Evolutionary conservation across 371 early-diverging fungal genomes (phyloP).

Genomic region (Mortierella polycephala): DNA sequence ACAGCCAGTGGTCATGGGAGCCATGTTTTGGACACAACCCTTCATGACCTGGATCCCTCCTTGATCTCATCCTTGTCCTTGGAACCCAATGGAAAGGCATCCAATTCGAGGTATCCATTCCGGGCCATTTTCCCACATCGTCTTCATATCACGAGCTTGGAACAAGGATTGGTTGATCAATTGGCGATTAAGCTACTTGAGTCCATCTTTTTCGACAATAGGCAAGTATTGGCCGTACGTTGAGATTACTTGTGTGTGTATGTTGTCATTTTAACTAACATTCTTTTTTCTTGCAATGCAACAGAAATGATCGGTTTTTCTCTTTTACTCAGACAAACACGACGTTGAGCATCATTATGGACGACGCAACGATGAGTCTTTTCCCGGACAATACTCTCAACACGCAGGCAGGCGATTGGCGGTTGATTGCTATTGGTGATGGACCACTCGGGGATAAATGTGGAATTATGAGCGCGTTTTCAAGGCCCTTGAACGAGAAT

Average conservation of each 20-base stretch:
- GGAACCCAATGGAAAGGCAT: constrained; percentile 12
- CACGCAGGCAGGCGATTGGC: constrained; percentile 50
- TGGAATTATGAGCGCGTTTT: constrained; percentile 41
- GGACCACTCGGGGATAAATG: constrained; percentile 51
- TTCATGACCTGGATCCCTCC: constrained; percentile 23
- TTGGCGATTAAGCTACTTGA: constrained; percentile 34
- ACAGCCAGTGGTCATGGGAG: constrained; percentile 29
- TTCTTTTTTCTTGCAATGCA: not conserved
- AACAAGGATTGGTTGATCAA: constrained; percentile 32
- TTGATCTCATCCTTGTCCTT: constrained; percentile 29
- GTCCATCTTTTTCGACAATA: constrained; percentile 47
- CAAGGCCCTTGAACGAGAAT: constrained; percentile 33
- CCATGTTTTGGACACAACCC: constrained; percentile 22
- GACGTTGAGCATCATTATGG: constrained; percentile 48
- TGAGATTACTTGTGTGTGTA: not conserved
- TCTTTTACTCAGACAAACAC: constrained; percentile 51
- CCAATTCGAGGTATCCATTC: constrained; percentile 18
- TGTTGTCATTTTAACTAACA: too few species aligned
- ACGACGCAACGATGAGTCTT: constrained; percentile 36
- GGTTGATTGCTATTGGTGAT: constrained; percentile 49
- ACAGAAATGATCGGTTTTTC: constrained; percentile 43
- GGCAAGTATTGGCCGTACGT: constrained; percentile 6
- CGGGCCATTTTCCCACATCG: constrained; percentile 29
- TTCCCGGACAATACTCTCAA: constrained; percentile 52
- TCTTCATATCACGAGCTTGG: constrained; percentile 46